Evolutionary conservation across 2,329 filamentous ascomycete genomes (phyloP), one percentile per base, ranked within the genome.

Genomic region (Xylariales sp.): DNA sequence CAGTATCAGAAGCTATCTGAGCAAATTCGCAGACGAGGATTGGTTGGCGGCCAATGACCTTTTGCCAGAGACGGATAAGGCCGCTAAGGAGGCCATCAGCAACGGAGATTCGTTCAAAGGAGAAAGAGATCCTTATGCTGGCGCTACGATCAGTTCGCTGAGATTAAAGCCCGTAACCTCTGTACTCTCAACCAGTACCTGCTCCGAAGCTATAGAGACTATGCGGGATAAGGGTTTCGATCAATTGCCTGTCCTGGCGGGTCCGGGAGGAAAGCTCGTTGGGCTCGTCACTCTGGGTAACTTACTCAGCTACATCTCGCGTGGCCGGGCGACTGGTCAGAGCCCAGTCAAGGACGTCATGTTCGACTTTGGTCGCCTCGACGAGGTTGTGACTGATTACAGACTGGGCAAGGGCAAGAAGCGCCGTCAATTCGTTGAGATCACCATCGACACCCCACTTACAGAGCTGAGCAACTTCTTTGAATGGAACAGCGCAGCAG

Each of bases 221-320:
- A 97, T 98, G 93, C 88, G 91, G 52, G 93, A 98, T 59, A 95
- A 93, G 70, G 88, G 89, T 48, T 98, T 96, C 62, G 94, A 98
- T 60, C 94, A 98, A 68, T 84, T 98, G 31, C 93, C 93, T 31
- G 93, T 98, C 12, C 82, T 94, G 7, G 75, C 82, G 1, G 69
- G 81, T 14, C 77, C 76, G 4, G 80, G 80, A 47, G 77, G 66
- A 48, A 82, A 80, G 56, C 84, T 98, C 5, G 88, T 95, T 38
- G 93, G 93, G 24, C 80, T 98, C 5, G 86, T 98, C 28, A 98
- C 93, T 0, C 80, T 98, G 20, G 93, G 94, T 32, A 97, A 98
- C 65, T 75, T 97, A 40, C 81, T 98, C 38, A 90, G 84, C 56
- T 93, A 88, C 70, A 85, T 98, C 56, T 90, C 87, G 2, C 81